Evolutionary conservation across 2,329 filamentous ascomycete genomes (phyloP).

Genomic region (Calonectria pseudoturangicola): DNA sequence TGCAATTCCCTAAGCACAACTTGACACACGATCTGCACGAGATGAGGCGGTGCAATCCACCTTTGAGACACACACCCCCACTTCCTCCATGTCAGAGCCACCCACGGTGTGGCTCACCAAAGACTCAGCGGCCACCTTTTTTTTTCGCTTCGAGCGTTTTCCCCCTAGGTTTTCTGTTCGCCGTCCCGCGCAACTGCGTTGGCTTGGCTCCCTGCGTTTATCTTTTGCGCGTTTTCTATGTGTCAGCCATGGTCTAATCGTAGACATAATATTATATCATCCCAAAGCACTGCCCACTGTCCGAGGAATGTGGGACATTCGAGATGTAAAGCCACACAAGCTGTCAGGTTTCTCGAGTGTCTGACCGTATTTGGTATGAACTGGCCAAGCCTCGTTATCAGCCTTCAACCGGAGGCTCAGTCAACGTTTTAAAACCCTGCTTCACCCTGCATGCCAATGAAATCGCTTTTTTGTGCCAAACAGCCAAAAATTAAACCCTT

Average conservation of each 20-base stretch:
- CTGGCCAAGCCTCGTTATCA: no score
- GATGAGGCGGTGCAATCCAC: slow-evolving; percentile 12
- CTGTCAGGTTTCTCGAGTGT: neutral
- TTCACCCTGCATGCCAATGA: neutral
- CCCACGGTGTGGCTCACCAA: neutral
- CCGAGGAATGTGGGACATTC: slow-evolving; percentile 3
- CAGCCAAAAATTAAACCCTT: no score
- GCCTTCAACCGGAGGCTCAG: no score
- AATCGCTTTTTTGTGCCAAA: no score
- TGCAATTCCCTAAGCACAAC: neutral
- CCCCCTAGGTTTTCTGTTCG: neutral
- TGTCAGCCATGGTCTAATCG: no score
- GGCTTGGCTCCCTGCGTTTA: neutral
- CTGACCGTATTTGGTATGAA: neutral
- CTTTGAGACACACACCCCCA: neutral
- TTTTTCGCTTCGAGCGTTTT: no score
- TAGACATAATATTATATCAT: neutral
- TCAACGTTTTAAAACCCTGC: neutral
- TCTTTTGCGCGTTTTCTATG: neutral
- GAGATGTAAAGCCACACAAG: neutral
- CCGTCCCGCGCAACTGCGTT: no score
- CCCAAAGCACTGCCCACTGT: neutral
- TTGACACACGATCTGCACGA: neutral
- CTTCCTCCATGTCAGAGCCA: no score
- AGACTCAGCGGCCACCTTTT: neutral